Evolutionary conservation across 2,329 filamentous ascomycete genomes (phyloP).

Genomic region (Claviceps sp.): DNA sequence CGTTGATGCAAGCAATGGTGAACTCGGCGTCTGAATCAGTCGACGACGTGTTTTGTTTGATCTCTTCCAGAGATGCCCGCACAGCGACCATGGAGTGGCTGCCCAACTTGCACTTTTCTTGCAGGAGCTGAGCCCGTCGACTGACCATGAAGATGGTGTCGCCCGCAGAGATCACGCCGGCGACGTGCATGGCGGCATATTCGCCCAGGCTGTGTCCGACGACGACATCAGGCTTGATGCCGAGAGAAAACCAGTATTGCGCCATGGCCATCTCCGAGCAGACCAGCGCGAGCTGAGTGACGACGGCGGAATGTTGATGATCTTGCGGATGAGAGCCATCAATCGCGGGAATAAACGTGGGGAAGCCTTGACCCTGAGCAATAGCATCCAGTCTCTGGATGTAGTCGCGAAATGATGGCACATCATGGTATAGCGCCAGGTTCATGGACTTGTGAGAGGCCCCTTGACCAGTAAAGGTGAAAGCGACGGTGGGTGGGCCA

Average conservation of each 20-base stretch:
- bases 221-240: slow-evolving; percentile 39
- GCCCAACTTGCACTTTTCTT: slow-evolving; percentile 49
- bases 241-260: slow-evolving; percentile 28
- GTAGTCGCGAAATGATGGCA: slow-evolving; percentile 19
- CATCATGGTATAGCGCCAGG: slow-evolving; percentile 19
- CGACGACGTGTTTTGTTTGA: slow-evolving; percentile 14
- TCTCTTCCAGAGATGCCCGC: slow-evolving; percentile 33
- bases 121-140: slow-evolving; percentile 49
- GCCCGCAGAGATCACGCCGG: slow-evolving; percentile 56
- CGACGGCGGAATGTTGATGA: slow-evolving; percentile 6
- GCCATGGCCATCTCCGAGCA: slow-evolving; percentile 28
- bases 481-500: slow-evolving; percentile 16
- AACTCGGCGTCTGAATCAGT: slow-evolving; percentile 10
- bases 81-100: slow-evolving; percentile 48
- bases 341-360: slow-evolving; percentile 27
- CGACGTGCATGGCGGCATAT: slow-evolving; percentile 58
- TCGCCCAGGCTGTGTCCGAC: slow-evolving; percentile 56
- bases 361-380: slow-evolving; percentile 20
- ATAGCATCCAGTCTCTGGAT: slow-evolving; percentile 21
- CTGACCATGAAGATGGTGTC: slow-evolving; percentile 64
- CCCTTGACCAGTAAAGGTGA: slow-evolving; percentile 35
- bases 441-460: slow-evolving; percentile 18
- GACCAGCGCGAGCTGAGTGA: slow-evolving; percentile 25
- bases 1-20: slow-evolving; percentile 45
- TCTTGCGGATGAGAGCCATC: slow-evolving; percentile 22